Evolutionary conservation across 139 green algal species (phyloP), one percentile per base, ranked within the genome.

Genomic region (Chlorella sorokiniana): DNA sequence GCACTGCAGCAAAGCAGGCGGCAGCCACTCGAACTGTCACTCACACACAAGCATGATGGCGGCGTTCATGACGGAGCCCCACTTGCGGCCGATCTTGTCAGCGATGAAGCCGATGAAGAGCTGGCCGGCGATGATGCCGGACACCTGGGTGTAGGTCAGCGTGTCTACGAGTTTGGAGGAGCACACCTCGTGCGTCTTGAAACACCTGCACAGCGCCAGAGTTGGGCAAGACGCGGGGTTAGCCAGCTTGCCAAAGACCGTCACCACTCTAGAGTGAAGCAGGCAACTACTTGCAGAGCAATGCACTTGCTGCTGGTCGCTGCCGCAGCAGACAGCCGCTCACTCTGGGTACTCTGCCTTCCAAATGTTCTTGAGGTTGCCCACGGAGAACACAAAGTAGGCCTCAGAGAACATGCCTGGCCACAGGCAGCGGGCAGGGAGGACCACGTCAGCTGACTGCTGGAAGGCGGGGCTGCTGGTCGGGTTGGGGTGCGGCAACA

Each of bases 71-170:
- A 90, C 85, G 35, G 86, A 92, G 31, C 92, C 92, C 84, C 83
- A 92, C 73, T 92, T 91, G 73, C 92, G 86, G 27, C 91, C 91
- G 23, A 93, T 90, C 37, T 78, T 67, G 80, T 95, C 92, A 7
- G 82, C 88, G 27, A 94, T 61, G 35, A 85, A 87, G 29, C 90
- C 89, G 41, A 93, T 86, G 4, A 38, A 31, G 31, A 90, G 65
- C 85, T 90, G 88, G 75, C 89, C 89, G 6, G 70, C 35, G 25
- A 92, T 92, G 42, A 92, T 92, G 44, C 88, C 88, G 8, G 78
- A 72, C 40, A 92, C 83, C 64, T 78, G 71, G 5, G 71, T 78
- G 48, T 73, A 81, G 4, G 76, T 81, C n/a, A 81, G 76, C 9
- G 76, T 81, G 76, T 81, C 35, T 16, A 42, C 29, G n/a, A 81